A percentile compares a stretch with the other conserved stretches of the same genome.
Conservation (phyloP, 2,329 filamentous ascomycete genomes). For the Dendryphion nanum region DNA sequence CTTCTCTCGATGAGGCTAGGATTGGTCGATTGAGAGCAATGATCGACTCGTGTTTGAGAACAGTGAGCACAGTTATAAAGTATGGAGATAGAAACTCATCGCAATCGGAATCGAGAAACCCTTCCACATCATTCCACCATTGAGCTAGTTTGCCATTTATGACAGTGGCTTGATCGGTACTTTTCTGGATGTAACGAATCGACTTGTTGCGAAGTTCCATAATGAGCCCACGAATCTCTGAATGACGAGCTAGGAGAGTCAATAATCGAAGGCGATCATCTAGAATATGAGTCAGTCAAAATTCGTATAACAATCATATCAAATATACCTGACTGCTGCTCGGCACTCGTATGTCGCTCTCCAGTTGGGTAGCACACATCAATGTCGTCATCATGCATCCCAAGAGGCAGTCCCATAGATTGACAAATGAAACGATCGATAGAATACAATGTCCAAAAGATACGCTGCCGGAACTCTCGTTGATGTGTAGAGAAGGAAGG, state of each 20-base stretch:
- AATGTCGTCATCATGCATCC: slow-evolving; percentile 57
- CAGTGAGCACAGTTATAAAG: slow-evolving; percentile 45
- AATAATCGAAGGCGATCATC: slow-evolving; percentile 14
- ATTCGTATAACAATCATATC: neutral
- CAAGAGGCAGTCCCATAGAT: slow-evolving; percentile 55
- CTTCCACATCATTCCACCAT: slow-evolving; percentile 56
- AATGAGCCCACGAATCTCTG: slow-evolving; percentile 51
- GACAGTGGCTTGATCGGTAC: slow-evolving; percentile 43
- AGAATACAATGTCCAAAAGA: slow-evolving; percentile 59
- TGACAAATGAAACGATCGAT: slow-evolving; percentile 58
- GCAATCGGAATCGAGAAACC: slow-evolving; percentile 41
- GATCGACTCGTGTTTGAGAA: slow-evolving; percentile 51
- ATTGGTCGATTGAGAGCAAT: slow-evolving; percentile 54
- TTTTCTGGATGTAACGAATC: slow-evolving; percentile 46
- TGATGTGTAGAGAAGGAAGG: slow-evolving; percentile 51
- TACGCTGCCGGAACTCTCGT: slow-evolving; percentile 48
- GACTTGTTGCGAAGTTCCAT: slow-evolving; percentile 55
- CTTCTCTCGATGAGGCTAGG: slow-evolving; percentile 44
- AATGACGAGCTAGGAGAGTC: slow-evolving; percentile 46
- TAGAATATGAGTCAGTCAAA: neutral
- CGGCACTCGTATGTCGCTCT: slow-evolving; percentile 41
- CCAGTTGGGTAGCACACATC: slow-evolving; percentile 57
- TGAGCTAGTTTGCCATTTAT: slow-evolving; percentile 52
- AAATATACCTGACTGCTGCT: neutral
- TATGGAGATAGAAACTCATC: slow-evolving; percentile 18